Conservation (phyloP, 768 basidiomycete species). For the Udeniomyces megalosporus region DNA sequence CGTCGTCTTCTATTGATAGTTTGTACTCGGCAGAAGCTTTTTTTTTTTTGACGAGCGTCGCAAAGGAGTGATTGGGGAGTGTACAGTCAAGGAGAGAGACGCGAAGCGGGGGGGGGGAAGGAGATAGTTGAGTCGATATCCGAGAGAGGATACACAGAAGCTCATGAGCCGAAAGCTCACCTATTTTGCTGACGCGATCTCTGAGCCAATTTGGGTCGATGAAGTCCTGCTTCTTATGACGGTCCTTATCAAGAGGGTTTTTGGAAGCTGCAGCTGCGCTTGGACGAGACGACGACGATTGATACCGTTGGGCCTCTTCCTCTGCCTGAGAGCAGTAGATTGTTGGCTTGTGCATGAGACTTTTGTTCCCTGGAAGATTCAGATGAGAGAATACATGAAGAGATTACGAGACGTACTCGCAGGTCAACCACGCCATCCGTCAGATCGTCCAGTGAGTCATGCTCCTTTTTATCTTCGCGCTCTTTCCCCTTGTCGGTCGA, state of each 20-base stretch:
- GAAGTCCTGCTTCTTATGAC: background rate
- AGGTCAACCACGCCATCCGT: no score
- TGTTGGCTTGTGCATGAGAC: no score
- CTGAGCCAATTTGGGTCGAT: conserved; percentile 2
- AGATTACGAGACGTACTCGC: background rate
- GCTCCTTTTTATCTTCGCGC: no score
- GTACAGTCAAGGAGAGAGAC: background rate
- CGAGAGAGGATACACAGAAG: no score
- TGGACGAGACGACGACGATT: background rate
- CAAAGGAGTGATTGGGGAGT: background rate
- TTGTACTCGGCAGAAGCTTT: no score
- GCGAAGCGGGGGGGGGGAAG: background rate
- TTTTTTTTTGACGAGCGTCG: background rate
- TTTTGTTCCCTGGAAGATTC: no score
- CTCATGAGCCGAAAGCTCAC: no score
- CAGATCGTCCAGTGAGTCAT: no score
- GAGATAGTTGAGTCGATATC: background rate
- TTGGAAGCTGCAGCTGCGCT: background rate
- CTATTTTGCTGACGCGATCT: background rate
- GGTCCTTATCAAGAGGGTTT: background rate
- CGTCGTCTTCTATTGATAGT: conserved; percentile 40
- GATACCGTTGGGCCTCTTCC: background rate
- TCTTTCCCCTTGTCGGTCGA: no score
- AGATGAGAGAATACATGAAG: background rate
- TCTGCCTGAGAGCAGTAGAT: no score